These are phyloP conservation scores for Ulmus americana DNA, from an alignment of 331 rosid species.

Conservation along the genomic window DNA sequence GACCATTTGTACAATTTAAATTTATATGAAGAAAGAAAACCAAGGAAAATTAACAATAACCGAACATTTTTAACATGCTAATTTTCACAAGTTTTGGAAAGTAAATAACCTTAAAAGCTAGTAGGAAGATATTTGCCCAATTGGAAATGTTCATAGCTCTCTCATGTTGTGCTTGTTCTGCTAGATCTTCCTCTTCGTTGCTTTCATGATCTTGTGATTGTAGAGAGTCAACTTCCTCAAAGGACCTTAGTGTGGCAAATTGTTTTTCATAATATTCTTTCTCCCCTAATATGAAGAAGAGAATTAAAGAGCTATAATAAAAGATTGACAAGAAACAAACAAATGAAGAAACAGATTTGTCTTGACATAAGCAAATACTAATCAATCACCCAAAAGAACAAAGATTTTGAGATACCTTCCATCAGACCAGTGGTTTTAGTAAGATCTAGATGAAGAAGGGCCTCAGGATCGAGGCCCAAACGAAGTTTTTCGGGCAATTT, in stretches of 20 bases:
- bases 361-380: not conserved
- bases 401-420: slow-evolving; percentile 33
- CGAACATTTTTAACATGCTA: not conserved
- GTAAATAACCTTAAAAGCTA: slow-evolving; percentile 42
- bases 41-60: not conserved
- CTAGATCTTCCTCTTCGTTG: slow-evolving; percentile 27
- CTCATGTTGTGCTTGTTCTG: slow-evolving; percentile 52
- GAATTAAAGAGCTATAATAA: not conserved
- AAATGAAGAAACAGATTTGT: not conserved
- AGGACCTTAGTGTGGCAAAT: slow-evolving; percentile 55
- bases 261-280: slow-evolving; percentile 61
- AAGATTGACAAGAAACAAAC: not conserved
- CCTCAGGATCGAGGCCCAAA: slow-evolving; percentile 39
- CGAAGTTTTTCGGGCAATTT: slow-evolving; percentile 52
- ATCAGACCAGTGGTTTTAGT: slow-evolving; percentile 38
- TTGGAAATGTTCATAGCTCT: slow-evolving; percentile 64
- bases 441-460: slow-evolving; percentile 36
- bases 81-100: not conserved
- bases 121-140: slow-evolving; percentile 43
- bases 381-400: not conserved
- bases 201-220: slow-evolving; percentile 12
- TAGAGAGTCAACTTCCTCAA: slow-evolving; percentile 56
- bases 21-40: not conserved
- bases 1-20: not conserved
- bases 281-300: slow-evolving; percentile 34